These are phyloP conservation scores for Diaporthe amygdali DNA, from an alignment of 2,329 filamentous ascomycete genomes.

Conservation along the genomic window DNA sequence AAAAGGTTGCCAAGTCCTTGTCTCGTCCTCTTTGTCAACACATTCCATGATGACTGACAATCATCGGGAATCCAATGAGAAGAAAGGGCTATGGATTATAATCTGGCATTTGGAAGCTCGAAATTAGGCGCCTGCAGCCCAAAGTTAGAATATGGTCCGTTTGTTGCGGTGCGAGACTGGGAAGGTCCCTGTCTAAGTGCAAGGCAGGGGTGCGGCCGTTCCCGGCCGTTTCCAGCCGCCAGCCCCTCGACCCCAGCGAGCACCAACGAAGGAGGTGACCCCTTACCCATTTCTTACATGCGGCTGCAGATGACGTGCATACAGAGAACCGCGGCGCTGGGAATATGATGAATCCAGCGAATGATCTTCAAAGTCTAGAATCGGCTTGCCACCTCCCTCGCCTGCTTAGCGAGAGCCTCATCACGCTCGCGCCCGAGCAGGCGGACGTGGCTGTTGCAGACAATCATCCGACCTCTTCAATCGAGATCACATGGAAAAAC, in stretches of 20 bases:
- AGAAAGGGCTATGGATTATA: background rate
- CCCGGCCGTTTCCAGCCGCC: background rate
- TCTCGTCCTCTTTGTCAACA: no score
- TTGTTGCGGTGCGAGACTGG: background rate
- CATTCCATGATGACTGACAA: no score
- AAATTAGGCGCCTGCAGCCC: background rate
- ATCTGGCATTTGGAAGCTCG: background rate
- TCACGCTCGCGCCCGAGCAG: background rate
- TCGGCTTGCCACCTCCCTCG: no score
- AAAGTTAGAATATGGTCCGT: background rate
- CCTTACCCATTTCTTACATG: constrained; percentile 14
- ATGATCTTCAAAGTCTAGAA: no score
- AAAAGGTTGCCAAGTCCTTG: no score
- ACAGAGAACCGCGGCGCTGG: background rate
- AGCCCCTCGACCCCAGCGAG: constrained; percentile 41
- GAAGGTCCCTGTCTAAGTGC: background rate
- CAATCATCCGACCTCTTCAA: no score
- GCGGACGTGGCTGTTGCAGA: background rate
- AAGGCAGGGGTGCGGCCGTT: background rate
- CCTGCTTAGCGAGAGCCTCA: background rate
- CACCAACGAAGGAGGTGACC: constrained; percentile 7
- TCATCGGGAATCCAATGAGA: no score
- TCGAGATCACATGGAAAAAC: no score
- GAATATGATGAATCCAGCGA: no score
- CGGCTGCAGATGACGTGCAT: constrained; percentile 2